Percentiles rank a stretch among this genome's conserved stretches.
Conservation (phyloP, 805 yeast genomes). For the Nakazawaea siamensis region DNA sequence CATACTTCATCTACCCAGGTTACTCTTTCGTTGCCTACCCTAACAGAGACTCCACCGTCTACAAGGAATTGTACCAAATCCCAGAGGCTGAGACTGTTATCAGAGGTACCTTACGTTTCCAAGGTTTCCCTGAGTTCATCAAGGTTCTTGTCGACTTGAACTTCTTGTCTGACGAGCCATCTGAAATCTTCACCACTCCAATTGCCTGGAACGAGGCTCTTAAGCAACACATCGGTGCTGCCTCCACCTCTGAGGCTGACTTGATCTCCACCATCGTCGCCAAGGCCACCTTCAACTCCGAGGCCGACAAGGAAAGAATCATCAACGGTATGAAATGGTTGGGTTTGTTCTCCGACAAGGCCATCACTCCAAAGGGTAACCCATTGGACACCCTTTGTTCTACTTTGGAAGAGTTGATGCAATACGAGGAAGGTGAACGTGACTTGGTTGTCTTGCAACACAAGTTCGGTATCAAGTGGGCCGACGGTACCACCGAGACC, state of each 20-base stretch:
- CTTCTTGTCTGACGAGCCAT: conserved; percentile 72
- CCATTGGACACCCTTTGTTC: conserved; percentile 97
- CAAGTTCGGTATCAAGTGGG: conserved; percentile 96
- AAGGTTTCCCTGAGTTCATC: conserved; percentile 97
- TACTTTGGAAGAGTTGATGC: conserved; percentile 91
- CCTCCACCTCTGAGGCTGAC: conserved; percentile 63
- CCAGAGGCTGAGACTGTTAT: conserved; percentile 97
- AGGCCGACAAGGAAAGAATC: conserved; percentile 79
- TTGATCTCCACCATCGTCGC: conserved; percentile 67
- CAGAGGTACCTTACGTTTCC: conserved; percentile 96
- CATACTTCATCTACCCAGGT: conserved; percentile 94
- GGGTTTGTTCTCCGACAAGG: conserved; percentile 74
- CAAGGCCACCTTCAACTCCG: conserved; percentile 74
- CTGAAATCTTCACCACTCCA: conserved; percentile 45
- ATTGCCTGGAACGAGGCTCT: conserved; percentile 87
- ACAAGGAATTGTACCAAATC: conserved; percentile 83
- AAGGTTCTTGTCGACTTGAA: conserved; percentile 93
- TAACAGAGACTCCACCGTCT: conserved; percentile 94
- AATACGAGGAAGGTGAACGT: conserved; percentile 91
- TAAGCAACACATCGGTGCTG: conserved; percentile 65
- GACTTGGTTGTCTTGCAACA: conserved; percentile 94
- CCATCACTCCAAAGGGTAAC: conserved; percentile 83
- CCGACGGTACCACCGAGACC: conserved; percentile 81
- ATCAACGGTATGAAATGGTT: conserved; percentile 88
- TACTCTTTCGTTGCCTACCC: conserved; percentile 93